phyloP scores from a whole-genome alignment of 2,329 filamentous ascomycete species.

The Sporothrix humicola region DNA sequence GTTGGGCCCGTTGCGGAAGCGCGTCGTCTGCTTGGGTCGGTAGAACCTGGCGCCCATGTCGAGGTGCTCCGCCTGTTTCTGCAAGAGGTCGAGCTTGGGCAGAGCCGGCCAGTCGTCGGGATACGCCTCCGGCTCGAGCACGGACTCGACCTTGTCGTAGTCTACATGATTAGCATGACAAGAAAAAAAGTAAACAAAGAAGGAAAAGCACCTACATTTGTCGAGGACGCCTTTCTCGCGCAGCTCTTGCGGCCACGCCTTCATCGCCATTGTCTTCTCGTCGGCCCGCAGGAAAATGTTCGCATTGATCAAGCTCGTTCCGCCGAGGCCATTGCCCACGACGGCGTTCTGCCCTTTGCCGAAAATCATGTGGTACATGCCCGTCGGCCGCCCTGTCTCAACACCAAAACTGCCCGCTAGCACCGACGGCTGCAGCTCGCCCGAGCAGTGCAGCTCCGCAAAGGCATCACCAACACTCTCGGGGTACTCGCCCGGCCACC shows the following conservation, averaged over 20 bases:
- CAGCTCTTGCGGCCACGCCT: conserved; percentile 65
- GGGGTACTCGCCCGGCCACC: conserved; percentile 71
- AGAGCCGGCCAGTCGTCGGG: conserved; percentile 63
- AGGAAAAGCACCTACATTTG: conserved; percentile 52
- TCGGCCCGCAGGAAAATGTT: conserved; percentile 70
- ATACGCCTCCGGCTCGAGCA: conserved; percentile 65
- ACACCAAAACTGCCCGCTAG: conserved; percentile 51
- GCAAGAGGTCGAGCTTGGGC: conserved; percentile 62
- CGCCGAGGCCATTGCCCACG: conserved; percentile 65
- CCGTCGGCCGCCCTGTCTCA: conserved; percentile 60
- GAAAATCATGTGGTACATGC: conserved; percentile 67
- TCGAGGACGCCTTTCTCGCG: conserved; percentile 52
- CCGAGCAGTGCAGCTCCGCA: conserved; percentile 62
- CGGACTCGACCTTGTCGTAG: conserved; percentile 59
- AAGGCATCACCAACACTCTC: conserved; percentile 53
- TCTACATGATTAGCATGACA: conserved; percentile 48
- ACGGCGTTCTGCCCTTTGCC: conserved; percentile 69
- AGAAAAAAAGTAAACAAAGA: background rate
- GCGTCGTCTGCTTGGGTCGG: conserved; percentile 65
- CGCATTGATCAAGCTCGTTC: conserved; percentile 69
- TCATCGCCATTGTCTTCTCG: conserved; percentile 57
- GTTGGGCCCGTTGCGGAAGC: conserved; percentile 66
- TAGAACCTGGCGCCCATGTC: conserved; percentile 60
- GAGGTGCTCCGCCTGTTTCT: conserved; percentile 61
- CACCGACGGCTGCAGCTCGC: conserved; percentile 53